Evolutionary conservation across 768 basidiomycete genomes (phyloP), one percentile per base, ranked within the genome.

Genomic region (Calocera viscosa): DNA sequence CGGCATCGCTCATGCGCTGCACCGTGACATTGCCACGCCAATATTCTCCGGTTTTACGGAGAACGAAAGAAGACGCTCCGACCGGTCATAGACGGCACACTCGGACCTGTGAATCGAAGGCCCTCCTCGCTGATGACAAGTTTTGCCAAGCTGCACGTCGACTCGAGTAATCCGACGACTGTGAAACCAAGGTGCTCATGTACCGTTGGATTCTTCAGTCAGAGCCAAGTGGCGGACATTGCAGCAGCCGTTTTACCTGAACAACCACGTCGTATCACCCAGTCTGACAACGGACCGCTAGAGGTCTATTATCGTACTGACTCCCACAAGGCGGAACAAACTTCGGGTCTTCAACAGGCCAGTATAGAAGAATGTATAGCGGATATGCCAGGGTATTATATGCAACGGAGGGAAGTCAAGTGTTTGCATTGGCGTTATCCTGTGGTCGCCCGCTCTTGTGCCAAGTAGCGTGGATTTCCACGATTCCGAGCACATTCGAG

Each of bases 31-130:
- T 28, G 38, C 35, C 28, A 43, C 38, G 11, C 35, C 38, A 2
- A 22, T 38, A 12, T 43, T 64, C 24, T 38, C 38, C 34, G 64
- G 38, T 2, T 38, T 64, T 26, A 67, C 34, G 35, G 65, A 66
- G 34, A 34, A 47, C 65, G 22, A 68, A 64, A 60, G 10, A 39
- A 73, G 22, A 34, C 71, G 39, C 63, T 72, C 14, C 49, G 67
- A 12, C 74, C 74, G 10, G 74, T 74, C 0, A 68, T 73, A 33
- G 49, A 69, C 30, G 73, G 74, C 5, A 74, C 71, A 0, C 60
- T 66, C 28, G 63, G 64, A 26, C n/a, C n/a, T n/a, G n/a, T n/a
- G n/a, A n/a, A n/a, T n/a, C n/a, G n/a, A n/a, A n/a, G n/a, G n/a
- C n/a, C n/a, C n/a, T n/a, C n/a, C n/a, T n/a, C n/a, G 19, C 39